Base-by-base conservation (phyloP, 192 early-diverging fungal genomes). In the Jimgerdemannia flammicorona region DNA sequence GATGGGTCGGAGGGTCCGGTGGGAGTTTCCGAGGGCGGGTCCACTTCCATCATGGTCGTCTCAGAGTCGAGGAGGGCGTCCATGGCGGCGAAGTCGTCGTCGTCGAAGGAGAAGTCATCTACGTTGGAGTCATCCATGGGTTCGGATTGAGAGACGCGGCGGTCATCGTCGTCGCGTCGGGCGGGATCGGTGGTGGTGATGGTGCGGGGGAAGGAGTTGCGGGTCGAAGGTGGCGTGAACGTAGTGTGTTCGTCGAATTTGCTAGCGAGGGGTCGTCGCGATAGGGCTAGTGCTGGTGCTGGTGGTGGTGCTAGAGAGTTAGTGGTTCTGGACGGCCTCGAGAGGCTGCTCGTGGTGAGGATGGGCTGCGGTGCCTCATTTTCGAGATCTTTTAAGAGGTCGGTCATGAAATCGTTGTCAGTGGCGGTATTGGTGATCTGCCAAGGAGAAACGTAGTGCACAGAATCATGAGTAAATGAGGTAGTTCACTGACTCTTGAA, bases 371-470 rank as follows among this genome's bases (percentile, higher is more conserved):
- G 49, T 6, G 14, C 49, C 0, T 59, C 49, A 14, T 59, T 59
- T 14, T 59, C 49, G 6, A 59, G 49, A 59, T 59, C 49, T 59
- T 19, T 44, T 8, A 73, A 17, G 17, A 73, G 40, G 29, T 41
- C 44, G 3, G 65, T 17, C 40, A 73, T 65, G 14, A 73, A 73
- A 19, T 73, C 72, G 9, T 66, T 64, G 11, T 65, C 43, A 40
- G 20, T 43, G 8, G 65, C 72, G 18, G n/a, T 65, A 3, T 6
- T 59, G 49, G 49, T 59, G 14, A 59, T 14, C 49, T 59, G 49
- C 49, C 6, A 59, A 59, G 8, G 49, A 14, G 6, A 59, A 0
- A 59, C 49, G 14, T 59, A 14, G 8, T 6, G 14, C 6, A 59
- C 6, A 0, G 8, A 6, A 14, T 59, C 49, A 59, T 6, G 49